These are phyloP conservation scores for Ascoidea asiatica DNA, from an alignment of 805 yeast species.

Conservation along the genomic window DNA sequence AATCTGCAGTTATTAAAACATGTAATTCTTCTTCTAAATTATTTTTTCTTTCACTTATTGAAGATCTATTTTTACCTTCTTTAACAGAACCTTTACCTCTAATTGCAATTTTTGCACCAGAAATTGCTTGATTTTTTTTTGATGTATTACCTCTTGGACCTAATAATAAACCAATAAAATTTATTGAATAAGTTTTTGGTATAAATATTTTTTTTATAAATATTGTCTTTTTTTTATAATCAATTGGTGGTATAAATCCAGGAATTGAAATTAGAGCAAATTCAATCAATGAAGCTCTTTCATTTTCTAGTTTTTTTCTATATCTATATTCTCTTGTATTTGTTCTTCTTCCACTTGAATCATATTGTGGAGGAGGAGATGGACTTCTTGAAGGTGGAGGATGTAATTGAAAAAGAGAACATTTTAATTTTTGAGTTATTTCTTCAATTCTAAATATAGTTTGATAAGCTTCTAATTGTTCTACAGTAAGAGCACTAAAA, in stretches of 20 bases:
- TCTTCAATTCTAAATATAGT: slow-evolving; percentile 67
- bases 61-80: slow-evolving; percentile 59
- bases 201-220: slow-evolving; percentile 72
- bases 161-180: slow-evolving; percentile 77
- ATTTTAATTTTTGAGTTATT: slow-evolving; percentile 44
- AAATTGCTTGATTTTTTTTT: slow-evolving; percentile 62
- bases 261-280: slow-evolving; percentile 62
- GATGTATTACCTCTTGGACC: slow-evolving; percentile 96
- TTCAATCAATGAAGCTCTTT: slow-evolving; percentile 70
- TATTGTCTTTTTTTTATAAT: slow-evolving; percentile 49
- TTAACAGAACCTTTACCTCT: slow-evolving; percentile 95
- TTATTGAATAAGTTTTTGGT: slow-evolving; percentile 83
- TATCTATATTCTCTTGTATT: slow-evolving; percentile 72
- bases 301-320: slow-evolving; percentile 52
- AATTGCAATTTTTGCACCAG: slow-evolving; percentile 83
- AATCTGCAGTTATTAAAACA: slow-evolving; percentile 74
- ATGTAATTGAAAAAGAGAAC: slow-evolving; percentile 28
- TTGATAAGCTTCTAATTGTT: slow-evolving; percentile 69
- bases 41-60: slow-evolving; percentile 32
- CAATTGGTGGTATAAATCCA: slow-evolving; percentile 65
- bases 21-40: slow-evolving; percentile 75
- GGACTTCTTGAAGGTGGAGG: slow-evolving; percentile 40
- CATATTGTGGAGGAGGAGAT: slow-evolving; percentile 90
- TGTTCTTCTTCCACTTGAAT: slow-evolving; percentile 64
- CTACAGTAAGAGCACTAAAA: slow-evolving; percentile 44